Evolutionary conservation across 2,329 filamentous ascomycete species (phyloP), one percentile per base, ranked within the genome.

Genomic region (Phaeosphaeriaceae sp.): DNA sequence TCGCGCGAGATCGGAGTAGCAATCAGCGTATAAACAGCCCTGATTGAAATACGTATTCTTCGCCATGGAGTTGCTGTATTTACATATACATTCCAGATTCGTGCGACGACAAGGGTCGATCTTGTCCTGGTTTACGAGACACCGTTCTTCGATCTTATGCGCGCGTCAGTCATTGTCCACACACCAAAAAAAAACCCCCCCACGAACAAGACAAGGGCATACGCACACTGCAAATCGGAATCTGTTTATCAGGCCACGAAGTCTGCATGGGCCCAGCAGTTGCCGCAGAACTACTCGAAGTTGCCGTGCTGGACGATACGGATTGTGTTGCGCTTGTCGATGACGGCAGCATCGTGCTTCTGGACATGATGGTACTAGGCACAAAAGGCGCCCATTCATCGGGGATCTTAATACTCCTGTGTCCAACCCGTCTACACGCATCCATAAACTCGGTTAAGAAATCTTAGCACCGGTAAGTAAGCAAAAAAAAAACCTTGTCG

Each of bases 11-110:
- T 50, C 53, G 3, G 44, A 49, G 1, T 38, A 48, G 20, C 61
- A 62, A 6, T 48, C 47, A 3, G 54, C 52, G 15, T 54, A 42
- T 1, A 62, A 36, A 17, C 61, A 62, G 5, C 48, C 40, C 16
- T 48, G 47, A 4, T 50, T 43, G 41, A 64, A 61, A 8, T 59
- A 37, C 0, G 45, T 43, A 16, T 56, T 64, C 1, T 47, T 46
- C 0, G 26, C 49, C 4, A 62, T 35, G 1, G 51, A 55, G 16
- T 48, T 54, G 40, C 56, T 58, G 29, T 29, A 28, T 2, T 50
- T 50, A 48, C 59, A 64, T 23, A 64, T 56, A 28, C 57, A 64
- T 6, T 46, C 33, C 2, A 64, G 42, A 2, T 62, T 52, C 6
- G 40, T 33, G 2, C 35, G 16, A 1, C 21, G n/a, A 29, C 61